phyloP scores from a whole-genome alignment of 2,329 filamentous ascomycete species.

The Pestalotiopsis sp. region DNA sequence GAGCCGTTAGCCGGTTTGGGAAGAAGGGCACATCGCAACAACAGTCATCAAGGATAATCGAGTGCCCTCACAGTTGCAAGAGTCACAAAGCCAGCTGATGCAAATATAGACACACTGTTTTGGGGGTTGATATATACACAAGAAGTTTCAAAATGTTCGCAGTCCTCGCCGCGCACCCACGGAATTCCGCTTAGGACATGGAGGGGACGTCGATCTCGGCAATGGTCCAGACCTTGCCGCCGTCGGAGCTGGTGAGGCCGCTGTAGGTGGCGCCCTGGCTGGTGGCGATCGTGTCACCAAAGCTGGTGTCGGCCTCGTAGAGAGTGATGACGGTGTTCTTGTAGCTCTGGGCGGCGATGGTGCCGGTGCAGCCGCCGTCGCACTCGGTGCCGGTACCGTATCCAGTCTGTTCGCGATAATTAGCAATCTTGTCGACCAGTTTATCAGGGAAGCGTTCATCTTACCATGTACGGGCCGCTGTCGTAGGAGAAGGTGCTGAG shows the following conservation, averaged over 20 bases:
- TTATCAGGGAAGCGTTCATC: background rate
- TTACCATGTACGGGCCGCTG: constrained; percentile 13
- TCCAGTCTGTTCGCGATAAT: background rate
- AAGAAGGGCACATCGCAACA: no score
- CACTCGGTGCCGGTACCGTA: constrained; percentile 13
- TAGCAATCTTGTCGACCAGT: background rate
- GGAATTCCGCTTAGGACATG: background rate
- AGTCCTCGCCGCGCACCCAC: background rate
- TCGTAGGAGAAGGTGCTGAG: constrained; percentile 10
- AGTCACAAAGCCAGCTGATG: background rate
- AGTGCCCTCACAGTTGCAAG: background rate
- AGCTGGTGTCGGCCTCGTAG: background rate
- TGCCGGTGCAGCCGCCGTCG: constrained; percentile 11
- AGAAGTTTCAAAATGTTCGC: background rate
- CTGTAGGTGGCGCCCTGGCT: constrained; percentile 12
- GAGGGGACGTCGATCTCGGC: background rate
- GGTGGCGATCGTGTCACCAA: constrained; percentile 8
- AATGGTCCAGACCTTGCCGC: constrained; percentile 10
- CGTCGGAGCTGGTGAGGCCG: background rate
- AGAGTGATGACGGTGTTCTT: constrained; percentile 12
- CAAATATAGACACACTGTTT: background rate
- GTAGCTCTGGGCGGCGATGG: constrained; percentile 11
- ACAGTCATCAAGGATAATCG: no score
- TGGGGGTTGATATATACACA: background rate
- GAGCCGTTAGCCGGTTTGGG: no score